A percentile compares a stretch with the other conserved stretches of the same genome.
These are phyloP conservation scores for Aspergillus sp. DNA, from an alignment of 2,329 filamentous ascomycete genomes.

Conservation along the genomic window DNA sequence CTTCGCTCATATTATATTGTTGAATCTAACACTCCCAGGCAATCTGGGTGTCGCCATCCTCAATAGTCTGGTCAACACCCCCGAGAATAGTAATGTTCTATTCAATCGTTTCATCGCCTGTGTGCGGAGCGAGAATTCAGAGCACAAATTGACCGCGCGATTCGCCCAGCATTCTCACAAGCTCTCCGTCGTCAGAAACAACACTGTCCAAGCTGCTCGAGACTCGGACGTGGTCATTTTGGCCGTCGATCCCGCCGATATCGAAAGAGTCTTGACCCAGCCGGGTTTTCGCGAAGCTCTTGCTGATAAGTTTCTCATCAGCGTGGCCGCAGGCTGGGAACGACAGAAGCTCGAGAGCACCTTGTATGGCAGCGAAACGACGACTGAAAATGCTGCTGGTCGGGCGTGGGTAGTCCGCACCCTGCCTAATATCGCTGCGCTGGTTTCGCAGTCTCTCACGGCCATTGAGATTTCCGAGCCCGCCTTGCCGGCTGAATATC, in stretches of 20 bases:
- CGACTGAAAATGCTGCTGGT: conserved; percentile 5
- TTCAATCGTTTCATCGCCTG: conserved; percentile 39
- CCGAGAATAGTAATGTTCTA: conserved; percentile 7
- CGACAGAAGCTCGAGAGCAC: conserved; percentile 33
- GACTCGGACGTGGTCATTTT: conserved; percentile 42
- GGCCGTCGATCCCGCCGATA: conserved; percentile 44
- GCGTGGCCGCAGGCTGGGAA: conserved; percentile 49
- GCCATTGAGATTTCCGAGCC: conserved; percentile 48
- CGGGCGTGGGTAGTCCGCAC: conserved; percentile 34
- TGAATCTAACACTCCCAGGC: conserved; percentile 18
- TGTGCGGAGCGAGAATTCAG: conserved; percentile 36
- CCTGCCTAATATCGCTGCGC: conserved; percentile 43
- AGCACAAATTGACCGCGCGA: conserved; percentile 24
- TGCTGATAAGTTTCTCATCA: conserved; percentile 46
- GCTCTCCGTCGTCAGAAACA: conserved; percentile 29
- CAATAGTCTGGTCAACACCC: conserved; percentile 23
- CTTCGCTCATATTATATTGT: neutral
- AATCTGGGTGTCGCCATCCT: conserved; percentile 37
- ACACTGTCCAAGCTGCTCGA: conserved; percentile 31
- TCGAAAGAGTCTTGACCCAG: conserved; percentile 34
- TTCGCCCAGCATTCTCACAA: conserved; percentile 27
- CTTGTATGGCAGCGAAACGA: conserved; percentile 24
- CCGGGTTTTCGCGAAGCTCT: conserved; percentile 37
- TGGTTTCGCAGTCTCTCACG: conserved; percentile 41
- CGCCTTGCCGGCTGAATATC: conserved; percentile 38